Evolutionary conservation across 768 basidiomycete species (phyloP), one percentile per base, ranked within the genome.

Genomic region (Suillus variegatus): DNA sequence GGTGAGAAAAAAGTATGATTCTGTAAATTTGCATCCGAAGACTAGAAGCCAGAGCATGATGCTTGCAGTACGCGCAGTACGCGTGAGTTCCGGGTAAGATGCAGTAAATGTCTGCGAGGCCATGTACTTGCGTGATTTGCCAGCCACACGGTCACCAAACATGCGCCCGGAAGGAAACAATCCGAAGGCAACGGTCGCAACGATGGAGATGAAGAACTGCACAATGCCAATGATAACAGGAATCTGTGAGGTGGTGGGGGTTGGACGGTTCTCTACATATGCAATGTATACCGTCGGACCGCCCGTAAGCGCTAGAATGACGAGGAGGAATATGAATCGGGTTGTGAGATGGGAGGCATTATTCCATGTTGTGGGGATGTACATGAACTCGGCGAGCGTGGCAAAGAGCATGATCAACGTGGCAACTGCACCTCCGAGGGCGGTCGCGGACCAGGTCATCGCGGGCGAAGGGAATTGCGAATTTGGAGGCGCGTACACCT

Each of bases 21-120:
- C 97, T 28, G 84, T 81, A 73, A 97, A 93, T 80, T 99, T 99
- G 88, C 96, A 97, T n/a, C 88, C 82, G 74, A 99, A 99, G 73
- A 98, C 87, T 62, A 98, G 87, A 52, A 93, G 63, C 97, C 97
- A 99, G 56, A 99, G 86, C 51, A 82, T 70, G 75, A 97, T 87
- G 46, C 94, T 96, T 1, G 94, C 95, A 13, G 84, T 82, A 57
- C 97, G 93, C 5, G 94, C 88, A 54, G 79, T 79, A 65, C 87
- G 81, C 32, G 86, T 78, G 54, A 99, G 86, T 3, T 84, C 79
- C 1, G 97, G 97, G 75, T 99, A 99, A 6, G 95, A 96, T 0
- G 97, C 97, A 1, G 97, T 99, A 80, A 99, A 99, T 0, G 97
- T 99, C 77, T 99, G 97, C 22, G 94, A 96, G 46, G 97, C 97